A percentile compares a stretch with the other conserved stretches of the same genome.
phyloP scores from a whole-genome alignment of 2,329 filamentous ascomycete species.

The Lachnum nothofagi region DNA sequence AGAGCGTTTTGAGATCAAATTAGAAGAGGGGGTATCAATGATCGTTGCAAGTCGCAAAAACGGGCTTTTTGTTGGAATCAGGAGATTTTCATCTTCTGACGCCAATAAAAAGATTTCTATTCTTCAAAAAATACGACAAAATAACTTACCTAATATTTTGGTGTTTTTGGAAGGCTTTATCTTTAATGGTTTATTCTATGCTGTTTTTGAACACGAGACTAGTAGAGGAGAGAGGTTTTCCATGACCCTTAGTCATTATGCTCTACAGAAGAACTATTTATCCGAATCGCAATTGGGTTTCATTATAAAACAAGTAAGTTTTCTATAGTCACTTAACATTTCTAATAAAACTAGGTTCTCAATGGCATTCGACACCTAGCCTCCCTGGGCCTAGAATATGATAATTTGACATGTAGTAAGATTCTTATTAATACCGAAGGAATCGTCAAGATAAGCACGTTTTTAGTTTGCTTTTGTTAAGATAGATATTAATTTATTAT shows the following conservation, averaged over 20 bases:
- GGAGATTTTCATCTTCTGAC: slow-evolving; percentile 8
- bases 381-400: slow-evolving; percentile 6
- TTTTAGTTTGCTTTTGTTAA: background rate
- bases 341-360: slow-evolving; percentile 9
- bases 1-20: slow-evolving; percentile 6
- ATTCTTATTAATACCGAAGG: slow-evolving; percentile 12
- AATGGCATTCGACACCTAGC: slow-evolving; percentile 10
- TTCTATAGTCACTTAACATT: background rate
- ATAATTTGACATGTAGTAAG: slow-evolving; percentile 9
- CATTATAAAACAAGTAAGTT: slow-evolving; percentile 10
- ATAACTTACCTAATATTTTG: slow-evolving; percentile 9
- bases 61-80: slow-evolving; percentile 9
- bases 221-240: slow-evolving; percentile 6
- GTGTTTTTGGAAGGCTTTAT: slow-evolving; percentile 10
- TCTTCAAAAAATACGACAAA: slow-evolving; percentile 9
- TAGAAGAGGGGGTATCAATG: slow-evolving; percentile 11
- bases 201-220: slow-evolving; percentile 14
- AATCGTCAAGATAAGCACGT: slow-evolving; percentile 10
- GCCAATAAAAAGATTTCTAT: slow-evolving; percentile 10
- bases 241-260: slow-evolving; percentile 10
- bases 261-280: slow-evolving; percentile 1
- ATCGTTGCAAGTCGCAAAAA: slow-evolving; percentile 8
- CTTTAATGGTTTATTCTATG: slow-evolving; percentile 12
- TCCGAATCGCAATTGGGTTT: slow-evolving; percentile 5
- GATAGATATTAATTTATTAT: slow-evolving; percentile 2